Evolutionary conservation across 768 basidiomycete genomes (phyloP).

Genomic region (Psilocybe cyanescens): DNA sequence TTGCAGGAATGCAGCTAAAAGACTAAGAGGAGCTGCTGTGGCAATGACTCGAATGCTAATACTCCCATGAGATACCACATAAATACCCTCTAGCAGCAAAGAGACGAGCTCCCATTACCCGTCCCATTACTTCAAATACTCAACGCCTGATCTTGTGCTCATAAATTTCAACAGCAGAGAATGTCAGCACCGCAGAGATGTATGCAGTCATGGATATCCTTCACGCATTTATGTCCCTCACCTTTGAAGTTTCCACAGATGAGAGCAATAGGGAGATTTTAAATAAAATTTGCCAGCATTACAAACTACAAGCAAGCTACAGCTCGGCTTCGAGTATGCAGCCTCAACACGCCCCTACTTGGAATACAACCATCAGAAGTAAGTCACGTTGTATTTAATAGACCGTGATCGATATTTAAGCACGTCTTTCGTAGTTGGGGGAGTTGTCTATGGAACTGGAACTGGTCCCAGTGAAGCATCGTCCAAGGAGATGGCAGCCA

Average conservation of each 20-base stretch:
- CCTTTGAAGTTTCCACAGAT: not conserved
- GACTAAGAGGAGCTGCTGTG: not conserved
- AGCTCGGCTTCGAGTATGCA: not conserved
- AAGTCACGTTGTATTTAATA: not conserved
- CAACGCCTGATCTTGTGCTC: too few relatives aligned
- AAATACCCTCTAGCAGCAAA: not conserved
- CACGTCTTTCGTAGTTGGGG: not conserved
- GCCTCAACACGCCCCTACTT: not conserved
- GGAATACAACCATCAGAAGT: not conserved
- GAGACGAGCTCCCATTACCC: too few relatives aligned
- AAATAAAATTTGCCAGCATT: not conserved
- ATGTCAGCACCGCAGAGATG: not conserved
- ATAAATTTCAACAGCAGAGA: not conserved
- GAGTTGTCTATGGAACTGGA: not conserved
- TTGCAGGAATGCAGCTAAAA: not conserved
- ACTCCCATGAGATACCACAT: not conserved
- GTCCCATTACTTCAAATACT: too few relatives aligned
- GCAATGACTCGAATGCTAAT: not conserved
- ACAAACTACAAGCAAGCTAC: too few relatives aligned
- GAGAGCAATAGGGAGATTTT: not conserved
- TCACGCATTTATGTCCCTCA: too few relatives aligned
- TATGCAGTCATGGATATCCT: not conserved
- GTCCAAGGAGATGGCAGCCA: not conserved
- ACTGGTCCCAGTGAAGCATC: not conserved
- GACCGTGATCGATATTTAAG: not conserved